A percentile compares a stretch with the other conserved stretches of the same genome.
Evolutionary conservation across 2,329 filamentous ascomycete species (phyloP).

Genomic region (Coniosporium tulheliwenetii): DNA sequence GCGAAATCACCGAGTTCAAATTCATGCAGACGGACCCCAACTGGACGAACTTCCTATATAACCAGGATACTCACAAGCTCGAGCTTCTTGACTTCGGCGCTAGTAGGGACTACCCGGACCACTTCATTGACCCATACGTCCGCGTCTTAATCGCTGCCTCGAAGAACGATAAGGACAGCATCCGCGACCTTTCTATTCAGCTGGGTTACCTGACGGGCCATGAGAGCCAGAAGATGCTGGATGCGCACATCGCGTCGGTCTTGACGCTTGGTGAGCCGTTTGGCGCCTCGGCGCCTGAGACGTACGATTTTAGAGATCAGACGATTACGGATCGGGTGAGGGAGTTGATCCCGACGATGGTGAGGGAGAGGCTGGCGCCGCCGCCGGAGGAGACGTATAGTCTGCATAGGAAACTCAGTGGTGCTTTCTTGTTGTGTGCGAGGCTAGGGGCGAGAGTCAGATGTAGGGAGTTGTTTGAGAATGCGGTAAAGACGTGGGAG

Average conservation of each 20-base stretch:
- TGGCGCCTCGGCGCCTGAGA: slow-evolving; percentile 52
- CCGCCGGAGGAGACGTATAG: slow-evolving; percentile 97
- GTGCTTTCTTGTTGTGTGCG: slow-evolving; percentile 85
- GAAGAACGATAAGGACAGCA: slow-evolving; percentile 45
- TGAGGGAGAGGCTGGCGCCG: slow-evolving; percentile 72
- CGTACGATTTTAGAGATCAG: slow-evolving; percentile 88
- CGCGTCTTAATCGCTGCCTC: slow-evolving; percentile 67
- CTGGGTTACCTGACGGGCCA: slow-evolving; percentile 87
- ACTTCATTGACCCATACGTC: slow-evolving; percentile 70
- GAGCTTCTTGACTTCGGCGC: slow-evolving; percentile 95
- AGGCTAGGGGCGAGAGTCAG: slow-evolving; percentile 66
- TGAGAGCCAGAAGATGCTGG: slow-evolving; percentile 72
- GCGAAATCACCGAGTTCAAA: slow-evolving; percentile 84
- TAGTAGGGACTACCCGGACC: slow-evolving; percentile 65
- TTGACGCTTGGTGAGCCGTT: slow-evolving; percentile 90
- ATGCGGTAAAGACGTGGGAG: slow-evolving; percentile 21
- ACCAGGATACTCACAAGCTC: slow-evolving; percentile 52
- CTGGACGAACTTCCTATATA: slow-evolving; percentile 98
- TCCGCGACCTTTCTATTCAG: slow-evolving; percentile 53
- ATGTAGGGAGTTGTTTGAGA: slow-evolving; percentile 65
- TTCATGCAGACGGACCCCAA: slow-evolving; percentile 99
- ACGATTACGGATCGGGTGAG: slow-evolving; percentile 93
- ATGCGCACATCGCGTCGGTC: slow-evolving; percentile 79
- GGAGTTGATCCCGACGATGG: slow-evolving; percentile 79
- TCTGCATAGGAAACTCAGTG: slow-evolving; percentile 85